These are phyloP conservation scores for Psilocybe cubensis DNA, from an alignment of 768 basidiomycete genomes.

Conservation along the genomic window DNA sequence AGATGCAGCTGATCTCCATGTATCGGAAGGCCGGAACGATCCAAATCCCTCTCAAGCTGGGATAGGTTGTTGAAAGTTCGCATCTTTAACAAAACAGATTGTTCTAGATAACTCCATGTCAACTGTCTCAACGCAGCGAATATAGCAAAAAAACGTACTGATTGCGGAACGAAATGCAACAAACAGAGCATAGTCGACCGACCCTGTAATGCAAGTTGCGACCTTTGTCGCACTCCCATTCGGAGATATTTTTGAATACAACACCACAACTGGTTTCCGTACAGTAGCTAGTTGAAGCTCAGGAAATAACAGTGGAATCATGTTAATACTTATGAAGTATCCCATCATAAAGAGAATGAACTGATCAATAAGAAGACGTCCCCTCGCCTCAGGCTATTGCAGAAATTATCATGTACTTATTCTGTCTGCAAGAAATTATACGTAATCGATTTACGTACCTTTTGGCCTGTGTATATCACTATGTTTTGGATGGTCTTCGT, in stretches of 20 bases:
- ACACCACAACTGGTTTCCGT: not conserved
- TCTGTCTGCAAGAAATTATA: not conserved
- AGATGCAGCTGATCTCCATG: not conserved
- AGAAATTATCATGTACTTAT: not conserved
- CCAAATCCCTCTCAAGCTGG: not conserved
- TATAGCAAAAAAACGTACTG: no score
- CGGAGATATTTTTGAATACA: not conserved
- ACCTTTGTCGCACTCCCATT: no score
- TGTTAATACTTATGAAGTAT: not conserved
- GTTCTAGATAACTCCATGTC: no score
- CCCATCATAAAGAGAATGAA: not conserved
- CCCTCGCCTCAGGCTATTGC: not conserved
- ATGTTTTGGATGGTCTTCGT: no score
- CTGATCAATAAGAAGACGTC: not conserved
- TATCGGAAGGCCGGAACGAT: not conserved
- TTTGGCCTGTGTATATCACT: not conserved
- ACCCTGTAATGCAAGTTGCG: not conserved
- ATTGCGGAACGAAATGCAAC: not conserved
- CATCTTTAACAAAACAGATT: no score
- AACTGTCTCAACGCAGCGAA: no score
- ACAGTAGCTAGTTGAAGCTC: not conserved
- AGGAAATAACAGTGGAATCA: not conserved
- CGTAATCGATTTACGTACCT: not conserved
- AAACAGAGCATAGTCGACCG: not conserved
- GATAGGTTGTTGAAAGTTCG: not conserved